Evolutionary conservation across 345 rosid genomes (phyloP).

Genomic region (Xanthoceras sorbifolium): DNA sequence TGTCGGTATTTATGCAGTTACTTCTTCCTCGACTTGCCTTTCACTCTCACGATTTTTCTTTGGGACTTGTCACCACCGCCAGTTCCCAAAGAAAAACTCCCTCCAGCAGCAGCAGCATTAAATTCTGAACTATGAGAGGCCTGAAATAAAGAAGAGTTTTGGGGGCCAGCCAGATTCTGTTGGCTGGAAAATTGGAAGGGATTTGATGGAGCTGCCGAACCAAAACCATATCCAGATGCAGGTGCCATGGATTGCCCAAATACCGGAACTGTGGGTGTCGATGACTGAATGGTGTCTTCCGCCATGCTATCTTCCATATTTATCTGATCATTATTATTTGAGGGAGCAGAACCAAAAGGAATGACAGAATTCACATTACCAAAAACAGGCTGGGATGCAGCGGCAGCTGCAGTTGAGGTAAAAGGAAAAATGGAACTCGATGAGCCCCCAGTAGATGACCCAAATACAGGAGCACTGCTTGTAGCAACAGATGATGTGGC

Average conservation of each 20-base stretch:
- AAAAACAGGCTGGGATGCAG: constrained; percentile 51
- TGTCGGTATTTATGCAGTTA: constrained; percentile 20
- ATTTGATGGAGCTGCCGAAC: constrained; percentile 43
- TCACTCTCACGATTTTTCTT: constrained; percentile 55
- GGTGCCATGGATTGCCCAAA: constrained; percentile 53
- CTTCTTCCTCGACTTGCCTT: constrained; percentile 51
- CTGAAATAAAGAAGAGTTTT: constrained; percentile 59
- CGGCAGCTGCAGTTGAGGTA: constrained; percentile 43
- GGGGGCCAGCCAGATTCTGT: constrained; percentile 41
- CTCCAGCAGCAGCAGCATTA: constrained; percentile 62
- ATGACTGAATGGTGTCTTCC: constrained; percentile 78
- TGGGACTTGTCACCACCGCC: constrained; percentile 70
- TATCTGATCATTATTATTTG: constrained; percentile 69
- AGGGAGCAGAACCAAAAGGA: constrained; percentile 47
- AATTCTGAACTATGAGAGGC: constrained; percentile 64
- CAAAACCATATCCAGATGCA: constrained; percentile 40
- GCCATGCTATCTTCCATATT: constrained; percentile 98
- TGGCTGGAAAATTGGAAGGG: constrained; percentile 75
- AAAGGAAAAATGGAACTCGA: constrained; percentile 56
- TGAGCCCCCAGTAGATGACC: constrained; percentile 44
- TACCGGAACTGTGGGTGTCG: constrained; percentile 39
- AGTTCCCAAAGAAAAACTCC: constrained; percentile 82
- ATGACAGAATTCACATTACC: constrained; percentile 47
- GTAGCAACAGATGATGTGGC: constrained; percentile 43
- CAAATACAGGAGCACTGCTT: constrained; percentile 47